These are phyloP conservation scores for Kwoniella sp. DNA, from an alignment of 768 basidiomycete species.

Conservation along the genomic window DNA sequence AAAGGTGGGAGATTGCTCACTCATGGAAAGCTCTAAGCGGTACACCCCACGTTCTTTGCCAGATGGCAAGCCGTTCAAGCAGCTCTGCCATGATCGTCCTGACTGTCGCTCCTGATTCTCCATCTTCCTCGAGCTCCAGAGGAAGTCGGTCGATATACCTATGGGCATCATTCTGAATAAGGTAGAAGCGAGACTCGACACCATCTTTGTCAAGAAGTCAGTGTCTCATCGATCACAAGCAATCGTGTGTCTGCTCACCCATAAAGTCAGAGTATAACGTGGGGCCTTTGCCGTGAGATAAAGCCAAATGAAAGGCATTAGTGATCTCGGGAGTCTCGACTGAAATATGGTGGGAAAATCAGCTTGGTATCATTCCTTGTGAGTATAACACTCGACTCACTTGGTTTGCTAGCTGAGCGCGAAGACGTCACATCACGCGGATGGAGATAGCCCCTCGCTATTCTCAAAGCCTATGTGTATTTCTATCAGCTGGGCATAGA, in stretches of 20 bases:
- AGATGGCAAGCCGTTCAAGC: slow-evolving; percentile 44
- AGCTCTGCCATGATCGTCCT: slow-evolving; percentile 37
- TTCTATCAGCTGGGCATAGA: slow-evolving; percentile 6
- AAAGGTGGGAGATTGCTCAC: too few relatives aligned
- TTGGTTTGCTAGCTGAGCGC: slow-evolving; percentile 23
- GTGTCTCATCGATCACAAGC: too few relatives aligned
- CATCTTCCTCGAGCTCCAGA: slow-evolving; percentile 7
- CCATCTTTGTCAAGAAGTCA: slow-evolving; percentile 27
- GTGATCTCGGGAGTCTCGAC: slow-evolving; percentile 42
- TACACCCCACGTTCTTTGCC: slow-evolving; percentile 49
- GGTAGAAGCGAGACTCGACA: slow-evolving; percentile 37
- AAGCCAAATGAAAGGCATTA: slow-evolving; percentile 24
- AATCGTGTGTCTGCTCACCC: slow-evolving; percentile 32
- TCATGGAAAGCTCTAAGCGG: slow-evolving; percentile 44
- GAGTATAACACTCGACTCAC: slow-evolving; percentile 9
- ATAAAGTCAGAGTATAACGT: slow-evolving; percentile 37
- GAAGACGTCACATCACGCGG: slow-evolving; percentile 33
- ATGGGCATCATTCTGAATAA: slow-evolving; percentile 42
- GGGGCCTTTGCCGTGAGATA: slow-evolving; percentile 9
- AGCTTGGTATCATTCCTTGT: background rate
- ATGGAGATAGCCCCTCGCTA: slow-evolving; percentile 27
- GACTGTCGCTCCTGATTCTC: slow-evolving; percentile 17
- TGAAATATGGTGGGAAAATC: background rate
- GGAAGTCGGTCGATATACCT: slow-evolving; percentile 36
- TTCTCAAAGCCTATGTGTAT: slow-evolving; percentile 22